A percentile compares a stretch with the other conserved stretches of the same genome.
Evolutionary conservation across 305 asterid genomes (phyloP).

Genomic region (Rubia tinctorum): DNA sequence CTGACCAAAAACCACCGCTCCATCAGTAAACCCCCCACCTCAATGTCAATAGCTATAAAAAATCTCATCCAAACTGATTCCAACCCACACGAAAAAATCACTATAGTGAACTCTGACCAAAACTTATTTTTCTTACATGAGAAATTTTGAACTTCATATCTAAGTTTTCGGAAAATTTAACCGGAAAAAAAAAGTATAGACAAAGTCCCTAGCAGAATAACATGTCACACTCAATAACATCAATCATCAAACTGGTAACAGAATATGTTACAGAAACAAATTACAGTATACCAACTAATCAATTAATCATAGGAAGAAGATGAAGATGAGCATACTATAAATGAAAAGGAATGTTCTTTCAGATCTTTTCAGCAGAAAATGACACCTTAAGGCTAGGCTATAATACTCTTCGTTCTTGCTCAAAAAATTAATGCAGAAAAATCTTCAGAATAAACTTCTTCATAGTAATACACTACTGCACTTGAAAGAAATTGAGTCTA

Average conservation of each 20-base stretch:
- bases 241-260: no score
- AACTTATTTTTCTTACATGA: no score
- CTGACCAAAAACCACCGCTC: neutral
- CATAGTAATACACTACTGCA: neutral
- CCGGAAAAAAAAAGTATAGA: neutral
- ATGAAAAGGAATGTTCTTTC: neutral
- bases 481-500: slow-evolving; percentile 14
- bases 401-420: neutral
- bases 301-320: neutral
- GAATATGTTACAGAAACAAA: no score
- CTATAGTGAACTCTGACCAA: neutral
- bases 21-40: neutral
- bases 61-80: neutral
- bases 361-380: neutral
- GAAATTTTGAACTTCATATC: neutral
- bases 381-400: neutral
- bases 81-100: neutral
- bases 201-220: neutral
- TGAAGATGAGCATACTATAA: neutral
- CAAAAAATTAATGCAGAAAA: neutral
- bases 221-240: neutral
- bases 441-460: neutral
- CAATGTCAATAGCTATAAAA: neutral
- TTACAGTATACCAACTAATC: neutral
- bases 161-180: neutral